Conservation (phyloP, 2,329 filamentous ascomycete genomes). For the Niveomyces coronatus region DNA sequence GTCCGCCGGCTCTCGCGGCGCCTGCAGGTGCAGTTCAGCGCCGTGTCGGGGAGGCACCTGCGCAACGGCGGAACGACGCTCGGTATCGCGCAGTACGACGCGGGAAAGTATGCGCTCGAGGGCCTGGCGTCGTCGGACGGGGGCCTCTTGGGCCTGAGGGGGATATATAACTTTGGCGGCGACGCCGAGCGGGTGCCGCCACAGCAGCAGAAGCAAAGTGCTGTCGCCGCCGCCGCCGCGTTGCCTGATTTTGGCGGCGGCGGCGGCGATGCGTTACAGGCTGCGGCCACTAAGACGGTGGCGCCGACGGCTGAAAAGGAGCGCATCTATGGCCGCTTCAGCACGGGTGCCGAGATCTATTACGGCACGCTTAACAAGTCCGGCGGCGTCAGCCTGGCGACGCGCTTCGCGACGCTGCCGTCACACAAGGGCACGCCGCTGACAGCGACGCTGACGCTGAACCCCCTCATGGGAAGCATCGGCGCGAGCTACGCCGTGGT, state of each 20-base stretch:
- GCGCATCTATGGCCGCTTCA: constrained; percentile 70
- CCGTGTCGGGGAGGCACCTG: constrained; percentile 61
- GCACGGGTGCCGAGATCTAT: constrained; percentile 85
- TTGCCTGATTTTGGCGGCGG: not conserved
- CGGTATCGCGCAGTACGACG: constrained; percentile 68
- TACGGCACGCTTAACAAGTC: constrained; percentile 94
- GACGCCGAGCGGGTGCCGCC: constrained; percentile 37
- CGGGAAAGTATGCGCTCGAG: constrained; percentile 79
- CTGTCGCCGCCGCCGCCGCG: constrained; percentile 4
- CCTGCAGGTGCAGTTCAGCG: constrained; percentile 69
- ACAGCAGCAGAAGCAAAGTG: too few relatives aligned
- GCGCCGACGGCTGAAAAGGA: constrained; percentile 34
- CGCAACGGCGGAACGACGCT: constrained; percentile 68
- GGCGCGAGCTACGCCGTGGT: constrained; percentile 87
- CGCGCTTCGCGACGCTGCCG: constrained; percentile 81
- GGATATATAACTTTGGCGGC: constrained; percentile 87
- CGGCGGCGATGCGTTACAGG: not conserved
- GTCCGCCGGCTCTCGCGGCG: constrained; percentile 67
- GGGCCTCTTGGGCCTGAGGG: constrained; percentile 74
- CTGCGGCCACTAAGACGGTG: not conserved
- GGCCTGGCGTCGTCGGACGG: constrained; percentile 90
- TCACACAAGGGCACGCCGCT: constrained; percentile 76
- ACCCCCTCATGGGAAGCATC: constrained; percentile 88
- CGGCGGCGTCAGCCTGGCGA: constrained; percentile 78
- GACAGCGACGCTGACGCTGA: constrained; percentile 85